phyloP scores from a whole-genome alignment of 768 basidiomycete species.

The Dacryopinax primogenitus region DNA sequence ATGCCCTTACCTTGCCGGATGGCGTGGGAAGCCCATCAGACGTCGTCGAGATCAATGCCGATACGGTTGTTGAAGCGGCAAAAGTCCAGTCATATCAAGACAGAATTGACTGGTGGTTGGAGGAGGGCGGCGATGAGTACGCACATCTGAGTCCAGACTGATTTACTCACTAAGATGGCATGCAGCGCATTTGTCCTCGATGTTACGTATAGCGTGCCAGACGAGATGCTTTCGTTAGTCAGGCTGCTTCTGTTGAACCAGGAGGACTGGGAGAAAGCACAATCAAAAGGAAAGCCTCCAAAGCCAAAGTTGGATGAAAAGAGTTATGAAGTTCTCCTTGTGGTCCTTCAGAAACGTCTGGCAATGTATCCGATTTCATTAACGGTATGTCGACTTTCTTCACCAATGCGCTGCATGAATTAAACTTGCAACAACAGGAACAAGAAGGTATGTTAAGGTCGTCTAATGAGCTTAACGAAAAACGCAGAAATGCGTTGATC shows the following conservation, averaged over 20 bases:
- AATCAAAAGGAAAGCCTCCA: constrained; percentile 55
- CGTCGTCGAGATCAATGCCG: constrained; percentile 63
- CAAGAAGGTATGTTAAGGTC: constrained; percentile 13
- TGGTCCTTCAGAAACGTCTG: constrained; percentile 41
- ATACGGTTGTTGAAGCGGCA: constrained; percentile 40
- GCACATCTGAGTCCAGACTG: neutral
- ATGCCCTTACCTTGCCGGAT: constrained; percentile 46
- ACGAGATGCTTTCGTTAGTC: constrained; percentile 48
- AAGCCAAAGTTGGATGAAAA: constrained; percentile 48
- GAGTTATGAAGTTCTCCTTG: constrained; percentile 36
- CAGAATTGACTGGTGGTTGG: constrained; percentile 88
- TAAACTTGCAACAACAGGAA: constrained; percentile 11
- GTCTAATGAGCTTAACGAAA: neutral
- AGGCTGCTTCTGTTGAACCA: constrained; percentile 46
- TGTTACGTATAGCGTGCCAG: constrained; percentile 39
- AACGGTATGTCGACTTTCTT: constrained; percentile 35
- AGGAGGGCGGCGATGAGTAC: constrained; percentile 80
- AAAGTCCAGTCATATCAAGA: constrained; percentile 30
- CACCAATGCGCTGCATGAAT: neutral
- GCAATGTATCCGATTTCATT: constrained; percentile 45
- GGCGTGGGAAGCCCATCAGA: constrained; percentile 64
- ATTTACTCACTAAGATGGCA: constrained; percentile 14
- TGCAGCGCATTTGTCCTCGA: constrained; percentile 46
- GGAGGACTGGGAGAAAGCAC: constrained; percentile 47
- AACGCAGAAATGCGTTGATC: constrained; percentile 12